Conservation (phyloP, 192 early-diverging fungal genomes). For the Backusella luteola region DNA sequence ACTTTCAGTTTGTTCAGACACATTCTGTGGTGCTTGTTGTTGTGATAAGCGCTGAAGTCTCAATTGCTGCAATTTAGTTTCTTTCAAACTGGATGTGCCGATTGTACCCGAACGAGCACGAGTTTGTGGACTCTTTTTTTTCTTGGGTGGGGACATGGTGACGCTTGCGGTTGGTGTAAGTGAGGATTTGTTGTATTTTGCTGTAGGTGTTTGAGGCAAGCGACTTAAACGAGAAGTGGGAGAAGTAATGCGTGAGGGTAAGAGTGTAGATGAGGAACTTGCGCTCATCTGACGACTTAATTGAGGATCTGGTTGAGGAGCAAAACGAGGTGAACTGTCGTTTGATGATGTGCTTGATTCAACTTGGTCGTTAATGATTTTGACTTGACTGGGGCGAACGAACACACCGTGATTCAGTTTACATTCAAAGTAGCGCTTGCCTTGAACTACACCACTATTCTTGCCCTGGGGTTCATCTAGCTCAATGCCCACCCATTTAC, state of each 20-base stretch:
- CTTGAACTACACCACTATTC: constrained; percentile 75
- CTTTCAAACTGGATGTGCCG: not conserved
- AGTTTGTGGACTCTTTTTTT: constrained; percentile 5
- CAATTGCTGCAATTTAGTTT: constrained; percentile 20
- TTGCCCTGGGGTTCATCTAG: constrained; percentile 72
- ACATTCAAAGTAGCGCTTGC: constrained; percentile 78
- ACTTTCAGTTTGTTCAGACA: constrained; percentile 14
- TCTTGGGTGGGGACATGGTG: not conserved
- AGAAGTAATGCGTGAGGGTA: constrained; percentile 22
- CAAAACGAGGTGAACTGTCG: constrained; percentile 22
- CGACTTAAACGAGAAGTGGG: constrained; percentile 20
- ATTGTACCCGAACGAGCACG: constrained; percentile 18
- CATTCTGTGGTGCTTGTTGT: constrained; percentile 17
- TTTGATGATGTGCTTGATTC: not conserved
- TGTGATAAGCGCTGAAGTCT: constrained; percentile 3
- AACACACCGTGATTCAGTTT: constrained; percentile 70
- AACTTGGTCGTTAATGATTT: not conserved
- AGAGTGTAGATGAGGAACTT: constrained; percentile 23
- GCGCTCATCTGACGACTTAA: constrained; percentile 5
- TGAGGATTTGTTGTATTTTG: constrained; percentile 6
- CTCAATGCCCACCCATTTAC: constrained; percentile 90
- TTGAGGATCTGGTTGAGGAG: constrained; percentile 24
- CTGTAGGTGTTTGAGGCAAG: not conserved
- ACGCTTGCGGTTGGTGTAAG: constrained; percentile 18
- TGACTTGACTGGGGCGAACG: constrained; percentile 65